phyloP scores from a whole-genome alignment of 2,329 filamentous ascomycete genomes.

The Pseudogymnoascus sp. region DNA sequence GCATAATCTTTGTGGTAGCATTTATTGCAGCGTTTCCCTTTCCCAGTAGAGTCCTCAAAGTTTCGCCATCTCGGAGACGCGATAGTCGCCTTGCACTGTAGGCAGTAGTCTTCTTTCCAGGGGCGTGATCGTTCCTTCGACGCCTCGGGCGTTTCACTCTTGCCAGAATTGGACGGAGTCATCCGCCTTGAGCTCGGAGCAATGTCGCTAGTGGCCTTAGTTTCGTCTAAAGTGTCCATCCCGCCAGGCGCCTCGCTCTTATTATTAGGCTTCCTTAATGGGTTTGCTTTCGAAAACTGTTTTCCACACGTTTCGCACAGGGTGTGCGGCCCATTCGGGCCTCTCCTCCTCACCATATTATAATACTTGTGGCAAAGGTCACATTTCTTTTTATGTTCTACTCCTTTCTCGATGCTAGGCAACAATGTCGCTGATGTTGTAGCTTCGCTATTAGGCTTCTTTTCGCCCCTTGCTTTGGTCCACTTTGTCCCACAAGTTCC shows the following conservation, averaged over 20 bases:
- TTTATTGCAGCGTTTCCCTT: background rate
- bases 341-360: background rate
- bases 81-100: background rate
- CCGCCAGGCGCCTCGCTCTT: background rate
- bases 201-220: background rate
- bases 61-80: background rate
- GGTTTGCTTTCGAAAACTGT: background rate
- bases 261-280: background rate
- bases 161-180: background rate
- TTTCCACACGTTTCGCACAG: background rate
- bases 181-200: background rate
- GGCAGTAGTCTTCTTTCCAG: background rate
- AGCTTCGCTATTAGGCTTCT: too few species aligned
- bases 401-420: background rate
- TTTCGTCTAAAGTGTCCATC: background rate
- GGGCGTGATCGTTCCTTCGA: background rate
- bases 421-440: background rate
- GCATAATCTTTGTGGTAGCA: background rate
- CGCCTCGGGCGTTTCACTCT: background rate
- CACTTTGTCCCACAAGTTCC: background rate
- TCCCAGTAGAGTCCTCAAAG: background rate
- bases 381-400: background rate
- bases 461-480: background rate
- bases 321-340: background rate
- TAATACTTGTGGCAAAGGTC: background rate